phyloP scores from a whole-genome alignment of 1,139 yeast genomes.

The Suhomyces bolitotheri region DNA sequence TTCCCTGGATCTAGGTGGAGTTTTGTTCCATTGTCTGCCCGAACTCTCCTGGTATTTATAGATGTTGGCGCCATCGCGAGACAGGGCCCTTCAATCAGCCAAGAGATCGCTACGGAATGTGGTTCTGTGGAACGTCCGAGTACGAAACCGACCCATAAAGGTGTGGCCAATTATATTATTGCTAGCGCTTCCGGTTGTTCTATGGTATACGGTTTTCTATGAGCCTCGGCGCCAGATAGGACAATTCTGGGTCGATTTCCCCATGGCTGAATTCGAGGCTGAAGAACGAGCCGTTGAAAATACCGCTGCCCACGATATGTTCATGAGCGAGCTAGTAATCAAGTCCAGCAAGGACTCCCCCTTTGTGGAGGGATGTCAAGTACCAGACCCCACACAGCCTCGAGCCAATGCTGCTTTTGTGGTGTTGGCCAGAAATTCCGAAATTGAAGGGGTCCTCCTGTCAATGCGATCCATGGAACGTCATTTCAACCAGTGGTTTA shows the following conservation, averaged over 20 bases:
- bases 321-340: conserved; percentile 31
- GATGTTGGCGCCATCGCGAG: too few relatives aligned
- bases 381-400: conserved; percentile 29
- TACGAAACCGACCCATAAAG: neutral
- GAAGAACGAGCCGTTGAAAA: neutral
- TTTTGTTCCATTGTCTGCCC: too few relatives aligned
- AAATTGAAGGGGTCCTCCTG: conserved; percentile 63
- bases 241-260: conserved; percentile 9
- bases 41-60: too few relatives aligned
- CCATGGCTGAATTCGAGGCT: conserved; percentile 1
- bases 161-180: conserved; percentile 1
- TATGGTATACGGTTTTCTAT: too few relatives aligned
- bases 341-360: conserved; percentile 39
- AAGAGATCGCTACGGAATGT: too few relatives aligned
- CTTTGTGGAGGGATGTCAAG: conserved; percentile 56
- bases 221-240: too few relatives aligned
- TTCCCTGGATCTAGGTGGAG: too few relatives aligned
- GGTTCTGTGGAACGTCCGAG: neutral
- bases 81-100: too few relatives aligned
- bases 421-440: conserved; percentile 77
- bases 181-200: too few relatives aligned
- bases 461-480: conserved; percentile 75
- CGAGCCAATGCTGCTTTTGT: conserved; percentile 78
- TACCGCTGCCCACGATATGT: conserved; percentile 13
- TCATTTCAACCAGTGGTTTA: conserved; percentile 87